Percentiles rank a stretch among this genome's conserved stretches.
Conservation (phyloP, 805 yeast species). For the Nakazawaea molendinolei region DNA sequence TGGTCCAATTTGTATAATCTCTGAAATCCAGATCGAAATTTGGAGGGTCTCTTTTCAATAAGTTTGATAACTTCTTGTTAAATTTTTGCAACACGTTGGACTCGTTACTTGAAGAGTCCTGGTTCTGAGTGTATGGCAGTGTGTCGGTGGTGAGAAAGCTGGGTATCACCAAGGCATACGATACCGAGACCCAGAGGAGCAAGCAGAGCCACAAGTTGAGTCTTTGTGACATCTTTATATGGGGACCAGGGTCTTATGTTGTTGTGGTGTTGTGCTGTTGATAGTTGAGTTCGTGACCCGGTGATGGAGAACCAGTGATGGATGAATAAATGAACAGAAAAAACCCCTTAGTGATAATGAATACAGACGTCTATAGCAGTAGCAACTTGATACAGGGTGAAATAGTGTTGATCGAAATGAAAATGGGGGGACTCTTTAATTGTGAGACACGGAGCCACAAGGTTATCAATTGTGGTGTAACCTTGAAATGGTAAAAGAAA, state of each 20-base stretch:
- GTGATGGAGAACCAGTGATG: too few species aligned
- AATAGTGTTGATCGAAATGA: too few species aligned
- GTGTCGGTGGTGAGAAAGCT: neutral
- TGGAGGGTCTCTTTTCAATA: constrained; percentile 4
- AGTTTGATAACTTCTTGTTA: constrained; percentile 5
- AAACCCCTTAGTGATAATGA: too few species aligned
- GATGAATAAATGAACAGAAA: too few species aligned
- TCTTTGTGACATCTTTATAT: neutral
- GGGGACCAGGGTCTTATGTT: neutral
- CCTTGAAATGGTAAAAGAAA: too few species aligned
- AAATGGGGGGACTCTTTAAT: too few species aligned
- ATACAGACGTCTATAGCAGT: too few species aligned
- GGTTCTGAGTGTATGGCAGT: neutral
- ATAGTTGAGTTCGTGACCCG: too few species aligned
- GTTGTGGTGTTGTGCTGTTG: too few species aligned
- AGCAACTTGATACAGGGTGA: too few species aligned
- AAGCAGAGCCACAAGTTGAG: constrained; percentile 1
- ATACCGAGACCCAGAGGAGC: constrained; percentile 1
- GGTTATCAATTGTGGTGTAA: too few species aligned
- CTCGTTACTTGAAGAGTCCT: neutral
- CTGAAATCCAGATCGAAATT: neutral
- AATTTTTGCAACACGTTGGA: constrained; percentile 3
- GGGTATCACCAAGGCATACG: constrained; percentile 10
- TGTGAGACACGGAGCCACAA: too few species aligned
- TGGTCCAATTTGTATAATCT: constrained; percentile 4